phyloP scores from a whole-genome alignment of 345 rosid genomes.

The Draba incana region DNA sequence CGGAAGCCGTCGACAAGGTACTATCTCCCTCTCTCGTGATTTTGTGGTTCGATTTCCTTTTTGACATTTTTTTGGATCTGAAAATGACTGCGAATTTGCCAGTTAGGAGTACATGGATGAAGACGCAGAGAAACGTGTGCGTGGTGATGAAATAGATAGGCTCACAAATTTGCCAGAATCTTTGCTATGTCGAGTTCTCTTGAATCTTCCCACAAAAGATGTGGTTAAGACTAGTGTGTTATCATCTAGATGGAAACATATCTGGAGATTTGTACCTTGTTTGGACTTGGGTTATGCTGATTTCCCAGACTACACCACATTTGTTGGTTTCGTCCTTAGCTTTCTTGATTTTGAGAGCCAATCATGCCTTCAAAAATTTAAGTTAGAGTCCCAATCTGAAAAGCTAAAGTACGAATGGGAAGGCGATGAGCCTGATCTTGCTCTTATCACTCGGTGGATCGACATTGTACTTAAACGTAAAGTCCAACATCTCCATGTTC shows the following conservation, averaged over 20 bases:
- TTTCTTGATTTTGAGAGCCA: not conserved
- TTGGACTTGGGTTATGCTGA: not conserved
- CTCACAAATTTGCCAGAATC: conserved; percentile 10
- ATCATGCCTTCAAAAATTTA: not conserved
- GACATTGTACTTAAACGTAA: not conserved
- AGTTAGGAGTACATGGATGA: not conserved
- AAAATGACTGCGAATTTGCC: no score
- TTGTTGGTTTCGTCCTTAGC: not conserved
- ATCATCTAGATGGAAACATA: not conserved
- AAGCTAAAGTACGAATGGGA: not conserved
- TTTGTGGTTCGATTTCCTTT: no score
- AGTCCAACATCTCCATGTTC: conserved; percentile 8
- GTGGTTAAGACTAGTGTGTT: conserved; percentile 1
- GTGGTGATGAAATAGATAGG: not conserved
- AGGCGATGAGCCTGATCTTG: no score
- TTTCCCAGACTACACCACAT: not conserved
- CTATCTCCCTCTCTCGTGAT: no score
- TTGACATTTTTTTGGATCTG: no score
- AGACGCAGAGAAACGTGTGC: not conserved
- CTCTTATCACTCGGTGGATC: conserved; percentile 4
- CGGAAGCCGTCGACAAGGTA: no score
- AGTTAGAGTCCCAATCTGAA: not conserved
- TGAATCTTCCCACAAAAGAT: conserved; percentile 5
- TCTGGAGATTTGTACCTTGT: conserved; percentile 10
- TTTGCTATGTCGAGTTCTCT: not conserved